Percentiles rank a stretch among this genome's conserved stretches.
phyloP scores from a whole-genome alignment of 805 yeast species.

The Monosporozyma unispora region DNA sequence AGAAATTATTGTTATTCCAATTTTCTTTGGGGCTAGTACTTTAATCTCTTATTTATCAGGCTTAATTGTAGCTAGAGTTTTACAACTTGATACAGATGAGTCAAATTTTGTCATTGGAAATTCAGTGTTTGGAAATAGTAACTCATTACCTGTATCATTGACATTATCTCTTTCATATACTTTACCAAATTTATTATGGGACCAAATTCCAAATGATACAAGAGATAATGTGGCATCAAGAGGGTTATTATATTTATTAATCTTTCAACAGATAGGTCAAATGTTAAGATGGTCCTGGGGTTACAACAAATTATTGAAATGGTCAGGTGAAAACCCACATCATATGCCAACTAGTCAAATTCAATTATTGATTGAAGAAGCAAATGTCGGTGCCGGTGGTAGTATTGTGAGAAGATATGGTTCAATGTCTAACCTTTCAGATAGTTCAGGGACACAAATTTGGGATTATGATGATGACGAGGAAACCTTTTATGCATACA shows the following conservation, averaged over 20 bases:
- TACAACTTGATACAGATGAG: slow-evolving; percentile 63
- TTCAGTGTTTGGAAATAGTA: slow-evolving; percentile 94
- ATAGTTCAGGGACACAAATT: not conserved
- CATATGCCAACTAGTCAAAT: slow-evolving; percentile 26
- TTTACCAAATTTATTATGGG: slow-evolving; percentile 69
- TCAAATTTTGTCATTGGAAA: slow-evolving; percentile 89
- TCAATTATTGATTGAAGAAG: slow-evolving; percentile 11
- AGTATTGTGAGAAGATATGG: not conserved
- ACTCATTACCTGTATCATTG: slow-evolving; percentile 87
- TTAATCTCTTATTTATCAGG: slow-evolving; percentile 66
- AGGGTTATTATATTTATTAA: slow-evolving; percentile 63
- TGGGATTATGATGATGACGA: not conserved
- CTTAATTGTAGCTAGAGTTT: slow-evolving; percentile 39
- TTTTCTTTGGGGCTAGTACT: slow-evolving; percentile 71
- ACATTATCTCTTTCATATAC: slow-evolving; percentile 72
- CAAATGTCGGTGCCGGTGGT: not conserved
- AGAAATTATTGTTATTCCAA: slow-evolving; percentile 77
- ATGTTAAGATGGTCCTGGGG: slow-evolving; percentile 86
- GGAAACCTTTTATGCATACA: not conserved
- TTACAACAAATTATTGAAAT: slow-evolving; percentile 56
- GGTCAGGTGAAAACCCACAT: slow-evolving; percentile 28
- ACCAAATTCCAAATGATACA: slow-evolving; percentile 54
- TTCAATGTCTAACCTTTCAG: not conserved
- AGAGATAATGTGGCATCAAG: slow-evolving; percentile 67
- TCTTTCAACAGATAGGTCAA: slow-evolving; percentile 81